Evolutionary conservation across 352 stramenopile species (phyloP).

Genomic region (Phytopythium vexans): DNA sequence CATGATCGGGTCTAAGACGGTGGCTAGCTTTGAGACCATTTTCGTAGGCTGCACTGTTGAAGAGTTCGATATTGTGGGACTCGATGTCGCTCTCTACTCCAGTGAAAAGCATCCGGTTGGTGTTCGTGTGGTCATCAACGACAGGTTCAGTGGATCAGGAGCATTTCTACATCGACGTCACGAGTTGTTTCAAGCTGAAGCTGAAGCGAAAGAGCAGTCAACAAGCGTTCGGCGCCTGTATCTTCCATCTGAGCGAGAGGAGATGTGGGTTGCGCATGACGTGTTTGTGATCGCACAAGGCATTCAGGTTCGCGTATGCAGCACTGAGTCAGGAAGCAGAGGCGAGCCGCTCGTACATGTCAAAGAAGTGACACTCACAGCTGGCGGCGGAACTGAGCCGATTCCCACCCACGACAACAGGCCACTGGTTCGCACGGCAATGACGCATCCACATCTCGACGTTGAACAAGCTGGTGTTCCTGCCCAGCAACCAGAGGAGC

Average conservation of each 20-base stretch:
- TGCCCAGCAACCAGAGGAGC: not conserved
- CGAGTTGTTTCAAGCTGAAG: conserved; percentile 14
- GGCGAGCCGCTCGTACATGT: conserved; percentile 62
- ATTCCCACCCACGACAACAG: conserved; percentile 25
- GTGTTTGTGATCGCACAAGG: conserved; percentile 45
- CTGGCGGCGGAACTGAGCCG: conserved; percentile 33
- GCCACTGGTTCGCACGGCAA: not conserved
- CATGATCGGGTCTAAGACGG: not conserved
- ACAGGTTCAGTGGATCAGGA: conserved; percentile 45
- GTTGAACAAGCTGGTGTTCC: not conserved
- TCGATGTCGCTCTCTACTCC: conserved; percentile 71
- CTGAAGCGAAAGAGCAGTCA: conserved; percentile 1
- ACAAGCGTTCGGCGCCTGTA: conserved; percentile 19
- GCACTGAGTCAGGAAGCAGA: conserved; percentile 54
- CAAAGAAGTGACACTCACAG: conserved; percentile 44
- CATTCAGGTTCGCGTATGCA: conserved; percentile 66
- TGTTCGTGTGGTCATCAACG: conserved; percentile 65
- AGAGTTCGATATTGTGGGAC: conserved; percentile 52
- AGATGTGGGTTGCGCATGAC: conserved; percentile 40
- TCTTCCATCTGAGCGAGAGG: conserved; percentile 10
- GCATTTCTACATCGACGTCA: conserved; percentile 30
- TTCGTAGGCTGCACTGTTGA: conserved; percentile 45
- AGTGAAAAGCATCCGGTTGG: conserved; percentile 65
- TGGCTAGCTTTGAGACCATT: conserved; percentile 8
- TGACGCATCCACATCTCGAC: too few relatives aligned